These are phyloP conservation scores for Phytophthora sansomeana DNA, from an alignment of 352 stramenopile species.

Conservation along the genomic window DNA sequence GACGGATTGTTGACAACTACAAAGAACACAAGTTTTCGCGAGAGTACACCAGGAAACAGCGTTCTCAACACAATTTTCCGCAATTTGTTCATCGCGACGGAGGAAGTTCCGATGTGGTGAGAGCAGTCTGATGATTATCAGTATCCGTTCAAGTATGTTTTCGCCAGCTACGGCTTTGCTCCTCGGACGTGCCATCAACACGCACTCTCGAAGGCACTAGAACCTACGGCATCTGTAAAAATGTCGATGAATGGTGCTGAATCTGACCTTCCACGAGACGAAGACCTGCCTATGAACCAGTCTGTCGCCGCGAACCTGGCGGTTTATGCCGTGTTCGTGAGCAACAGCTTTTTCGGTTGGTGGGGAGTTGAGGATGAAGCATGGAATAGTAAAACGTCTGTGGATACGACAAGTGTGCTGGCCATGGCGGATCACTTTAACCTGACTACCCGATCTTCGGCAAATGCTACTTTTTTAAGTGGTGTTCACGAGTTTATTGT, in stretches of 20 bases:
- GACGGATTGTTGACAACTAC: too few relatives aligned
- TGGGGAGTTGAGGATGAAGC: background rate
- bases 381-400: background rate
- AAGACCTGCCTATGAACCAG: background rate
- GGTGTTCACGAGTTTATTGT: background rate
- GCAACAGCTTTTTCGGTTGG: constrained; percentile 11
- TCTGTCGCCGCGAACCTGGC: constrained; percentile 1
- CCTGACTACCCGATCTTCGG: background rate
- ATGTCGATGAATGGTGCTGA: too few relatives aligned
- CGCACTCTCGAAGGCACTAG: background rate
- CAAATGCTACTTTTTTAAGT: background rate
- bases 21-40: too few relatives aligned
- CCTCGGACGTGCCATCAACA: background rate
- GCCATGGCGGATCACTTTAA: constrained; percentile 7
- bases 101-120: constrained; percentile 7
- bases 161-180: constrained; percentile 2
- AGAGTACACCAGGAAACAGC: background rate
- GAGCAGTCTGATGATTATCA: background rate
- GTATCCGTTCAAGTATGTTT: constrained; percentile 3
- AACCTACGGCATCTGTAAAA: too few relatives aligned
- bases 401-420: too few relatives aligned
- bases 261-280: constrained; percentile 4
- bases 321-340: background rate
- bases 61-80: constrained; percentile 9
- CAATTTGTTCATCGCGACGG: background rate